Conservation (phyloP, 2,329 filamentous ascomycete species). For the Colletotrichum ledebouriae region DNA sequence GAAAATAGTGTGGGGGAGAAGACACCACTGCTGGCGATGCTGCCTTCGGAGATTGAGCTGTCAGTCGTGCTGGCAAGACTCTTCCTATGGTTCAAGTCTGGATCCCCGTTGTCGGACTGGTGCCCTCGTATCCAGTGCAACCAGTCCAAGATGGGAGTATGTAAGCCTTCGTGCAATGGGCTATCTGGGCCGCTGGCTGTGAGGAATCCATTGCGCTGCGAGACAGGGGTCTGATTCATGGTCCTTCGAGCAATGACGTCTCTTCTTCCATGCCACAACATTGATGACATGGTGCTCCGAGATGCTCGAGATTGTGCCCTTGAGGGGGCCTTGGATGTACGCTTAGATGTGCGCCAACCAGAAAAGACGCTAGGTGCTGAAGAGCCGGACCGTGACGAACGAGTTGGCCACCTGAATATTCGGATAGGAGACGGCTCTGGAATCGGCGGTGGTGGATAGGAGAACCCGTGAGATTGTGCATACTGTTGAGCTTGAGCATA, state of each 20-base stretch:
- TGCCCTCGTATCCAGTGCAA: constrained; percentile 32
- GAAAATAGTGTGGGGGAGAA: constrained; percentile 33
- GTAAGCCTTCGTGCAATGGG: constrained; percentile 10
- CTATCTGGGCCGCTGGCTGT: constrained; percentile 3
- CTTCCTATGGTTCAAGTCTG: constrained; percentile 37
- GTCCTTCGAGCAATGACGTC: constrained; percentile 33
- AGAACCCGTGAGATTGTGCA: constrained; percentile 35
- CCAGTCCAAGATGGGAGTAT: constrained; percentile 37
- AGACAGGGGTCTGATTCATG: neutral
- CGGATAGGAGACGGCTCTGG: constrained; percentile 35
- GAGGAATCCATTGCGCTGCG: constrained; percentile 1
- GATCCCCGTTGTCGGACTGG: constrained; percentile 24
- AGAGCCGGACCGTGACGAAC: constrained; percentile 26
- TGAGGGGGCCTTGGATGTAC: constrained; percentile 3
- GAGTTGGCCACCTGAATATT: constrained; percentile 41
- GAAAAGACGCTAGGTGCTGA: constrained; percentile 18
- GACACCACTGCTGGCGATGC: constrained; percentile 35
- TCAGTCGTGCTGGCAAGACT: constrained; percentile 26
- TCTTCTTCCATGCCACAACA: constrained; percentile 37
- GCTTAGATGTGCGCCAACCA: constrained; percentile 5
- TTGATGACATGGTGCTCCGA: constrained; percentile 37
- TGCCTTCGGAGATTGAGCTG: constrained; percentile 17
- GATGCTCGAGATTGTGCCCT: constrained; percentile 16
- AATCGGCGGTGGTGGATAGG: constrained; percentile 17
- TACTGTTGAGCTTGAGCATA: constrained; percentile 40